Percentiles rank a stretch among this genome's conserved stretches.
These are phyloP conservation scores for Colletotrichum limetticola DNA, from an alignment of 2,329 filamentous ascomycete species.

Conservation along the genomic window DNA sequence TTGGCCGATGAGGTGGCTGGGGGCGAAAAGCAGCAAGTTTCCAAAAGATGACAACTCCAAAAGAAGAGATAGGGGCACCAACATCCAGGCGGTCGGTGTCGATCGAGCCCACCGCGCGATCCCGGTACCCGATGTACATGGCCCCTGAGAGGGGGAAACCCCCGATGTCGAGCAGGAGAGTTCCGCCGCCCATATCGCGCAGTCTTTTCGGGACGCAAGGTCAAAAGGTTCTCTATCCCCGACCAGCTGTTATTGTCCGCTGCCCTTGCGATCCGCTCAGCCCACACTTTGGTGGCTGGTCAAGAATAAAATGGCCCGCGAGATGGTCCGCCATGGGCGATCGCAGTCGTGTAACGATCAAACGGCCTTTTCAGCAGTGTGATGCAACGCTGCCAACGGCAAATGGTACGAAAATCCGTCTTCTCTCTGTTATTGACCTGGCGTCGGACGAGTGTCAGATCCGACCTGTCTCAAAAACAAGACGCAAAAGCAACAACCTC, in stretches of 20 bases:
- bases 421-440: not conserved
- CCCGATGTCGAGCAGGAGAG: not conserved
- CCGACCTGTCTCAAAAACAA: slow-evolving; percentile 19
- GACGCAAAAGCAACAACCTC: not conserved
- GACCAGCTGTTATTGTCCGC: not conserved
- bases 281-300: not conserved
- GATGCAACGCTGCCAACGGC: slow-evolving; percentile 3
- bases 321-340: not conserved
- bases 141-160: not conserved
- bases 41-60: slow-evolving; percentile 1
- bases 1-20: slow-evolving; percentile 13
- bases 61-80: slow-evolving; percentile 28
- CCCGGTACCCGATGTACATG: slow-evolving; percentile 21
- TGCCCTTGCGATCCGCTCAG: not conserved
- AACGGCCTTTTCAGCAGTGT: not conserved
- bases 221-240: not conserved
- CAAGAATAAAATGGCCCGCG: not conserved
- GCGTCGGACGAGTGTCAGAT: slow-evolving; percentile 18
- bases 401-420: not conserved
- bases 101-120: slow-evolving; percentile 29
- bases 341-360: slow-evolving; percentile 17
- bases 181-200: not conserved
- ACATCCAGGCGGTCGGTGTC: slow-evolving; percentile 30
- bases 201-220: not conserved
- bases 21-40: not conserved